Base-by-base conservation (phyloP, 805 yeast species). In the Myxozyma lipomycoides region DNA sequence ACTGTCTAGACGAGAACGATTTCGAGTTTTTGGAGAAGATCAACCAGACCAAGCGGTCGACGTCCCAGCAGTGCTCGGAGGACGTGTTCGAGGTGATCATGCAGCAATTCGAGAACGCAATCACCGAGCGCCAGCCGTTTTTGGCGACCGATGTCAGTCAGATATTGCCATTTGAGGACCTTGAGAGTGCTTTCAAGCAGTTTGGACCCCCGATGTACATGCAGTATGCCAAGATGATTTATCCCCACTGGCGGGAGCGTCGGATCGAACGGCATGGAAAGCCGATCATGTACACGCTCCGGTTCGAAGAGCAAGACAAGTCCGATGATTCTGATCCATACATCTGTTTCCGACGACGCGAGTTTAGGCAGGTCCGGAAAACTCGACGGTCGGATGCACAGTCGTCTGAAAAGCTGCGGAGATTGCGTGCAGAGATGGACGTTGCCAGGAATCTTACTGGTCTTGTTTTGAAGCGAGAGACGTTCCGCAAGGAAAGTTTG, bases 321-420 rank as follows among this genome's bases (percentile, higher is more conserved):
- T 89, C 89, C 63, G 97, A 90, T 62, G 97, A 90, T 62, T 79
- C 78, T 52, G 97, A 93, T 67, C 98, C 98, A 1, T 93, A 93
- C 67, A 84, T 88, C 37, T 88, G 97, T 71, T 93, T 93, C 74
- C 79, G 98, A 63, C 82, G 96, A 60, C 84, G 98, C 67, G 98
- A 90, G 64, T 84, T 88, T 58, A 81, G 98, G 59, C 97, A 86
- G 65, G 93, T 95, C 26, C 84, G 98, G 67, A 93, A 93, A 67
- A 93, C 98, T 0, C 81, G 98, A 67, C 80, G 98, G 58, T 86
- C 96, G 0, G 98, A 93, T 70, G 78, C 86, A 30, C 86, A 88
- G 61, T 88, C 93, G 60, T 83, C 89, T 12, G 97, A 90, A 67
- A 79, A 90, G 58, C 73, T 93, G 44, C 77, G 93, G 21, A 66